Evolutionary conservation across 176 grass and related monocot genomes (phyloP), one percentile per base, ranked within the genome.

Genomic region (Lolium multiflorum): DNA sequence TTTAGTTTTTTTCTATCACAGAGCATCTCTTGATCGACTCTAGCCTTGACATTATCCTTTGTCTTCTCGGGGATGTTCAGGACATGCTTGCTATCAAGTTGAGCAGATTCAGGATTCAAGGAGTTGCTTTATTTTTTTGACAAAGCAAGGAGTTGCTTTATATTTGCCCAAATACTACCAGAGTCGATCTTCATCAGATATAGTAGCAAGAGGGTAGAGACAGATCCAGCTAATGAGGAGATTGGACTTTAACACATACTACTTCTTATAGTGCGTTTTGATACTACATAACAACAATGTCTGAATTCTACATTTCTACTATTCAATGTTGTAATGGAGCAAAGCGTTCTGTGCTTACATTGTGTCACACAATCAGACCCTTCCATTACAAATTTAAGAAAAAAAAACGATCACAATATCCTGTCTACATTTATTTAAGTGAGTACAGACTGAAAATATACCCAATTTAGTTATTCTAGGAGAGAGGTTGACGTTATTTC

Each of bases 321-420:
- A 85, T 76, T 51, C 66, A 76, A 69, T 21, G 49, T 39, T 76
- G 39, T 11, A 59, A 17, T 75, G 65, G 17, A 49, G 5, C 3
- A 25, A 17, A 38, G 25, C 14, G 57, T 76, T 3, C 21, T 17
- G 64, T n/a, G 4, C 18, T 60, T 39, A 4, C 25, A 70, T n/a
- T 76, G 20, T 49, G 11, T 62, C 7, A 51, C 38, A 46, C n/a
- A 50, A 61, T 13, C 6, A 70, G 43, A n/a, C 43, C 47, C 4
- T 71, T 86, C 31, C 20, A 8, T n/a, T 12, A 28, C 7, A 48
- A 71, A 31, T 66, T 49, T 26, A 28, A 73, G 2, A 31, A 31
- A 31, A 31, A 74, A 7, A 48, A 14, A 5, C 0, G 12, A 72
- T 22, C 20, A 10, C 0, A 1, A 9, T 72, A 46, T 22, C 10